Evolutionary conservation across 805 yeast genomes (phyloP).

Genomic region (Blastobotrys attinorum): DNA sequence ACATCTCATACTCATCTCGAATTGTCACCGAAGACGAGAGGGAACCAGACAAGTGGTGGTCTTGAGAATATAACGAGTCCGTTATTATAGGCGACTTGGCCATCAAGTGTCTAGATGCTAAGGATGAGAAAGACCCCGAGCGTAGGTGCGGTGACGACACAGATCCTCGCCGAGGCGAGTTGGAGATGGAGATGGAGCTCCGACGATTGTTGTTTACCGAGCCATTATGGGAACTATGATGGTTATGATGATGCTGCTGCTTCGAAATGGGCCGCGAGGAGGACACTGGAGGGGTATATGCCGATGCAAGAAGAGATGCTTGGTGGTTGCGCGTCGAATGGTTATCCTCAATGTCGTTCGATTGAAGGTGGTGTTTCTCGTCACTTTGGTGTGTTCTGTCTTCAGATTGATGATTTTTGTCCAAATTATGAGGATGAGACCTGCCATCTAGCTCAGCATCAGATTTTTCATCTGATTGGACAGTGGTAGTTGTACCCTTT

Average conservation of each 20-base stretch:
- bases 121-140: not conserved
- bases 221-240: no score
- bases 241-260: no score
- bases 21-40: not conserved
- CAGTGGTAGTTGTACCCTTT: constrained; percentile 4
- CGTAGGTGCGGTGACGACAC: not conserved
- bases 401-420: no score
- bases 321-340: constrained; percentile 4
- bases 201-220: constrained; percentile 3
- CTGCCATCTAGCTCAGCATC: no score
- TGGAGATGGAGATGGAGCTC: not conserved
- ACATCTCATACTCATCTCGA: constrained; percentile 15
- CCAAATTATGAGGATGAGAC: no score
- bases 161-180: not conserved
- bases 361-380: not conserved
- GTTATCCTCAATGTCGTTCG: not conserved
- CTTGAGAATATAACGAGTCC: not conserved
- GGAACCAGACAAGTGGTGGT: not conserved
- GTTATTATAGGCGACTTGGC: not conserved
- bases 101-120: not conserved
- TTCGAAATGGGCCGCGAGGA: constrained; percentile 14
- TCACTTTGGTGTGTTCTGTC: no score
- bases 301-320: no score
- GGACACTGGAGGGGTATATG: constrained; percentile 4
- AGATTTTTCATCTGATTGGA: no score